phyloP scores from a whole-genome alignment of 306 rosid species.

The Vigna radiata region DNA sequence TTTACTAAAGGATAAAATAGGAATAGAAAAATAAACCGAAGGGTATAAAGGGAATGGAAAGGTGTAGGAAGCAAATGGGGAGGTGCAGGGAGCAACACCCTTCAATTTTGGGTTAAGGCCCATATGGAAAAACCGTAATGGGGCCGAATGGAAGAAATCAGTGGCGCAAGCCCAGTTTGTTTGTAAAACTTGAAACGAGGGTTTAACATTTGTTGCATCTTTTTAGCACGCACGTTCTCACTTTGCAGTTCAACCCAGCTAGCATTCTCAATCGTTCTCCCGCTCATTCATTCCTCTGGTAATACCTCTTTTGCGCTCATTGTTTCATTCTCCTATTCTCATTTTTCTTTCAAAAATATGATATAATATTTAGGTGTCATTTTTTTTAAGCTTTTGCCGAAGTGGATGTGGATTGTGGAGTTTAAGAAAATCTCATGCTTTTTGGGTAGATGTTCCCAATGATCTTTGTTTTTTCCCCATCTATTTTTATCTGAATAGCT shows the following conservation, averaged over 20 bases:
- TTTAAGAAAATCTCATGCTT: background rate
- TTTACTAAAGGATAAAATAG: too few species aligned
- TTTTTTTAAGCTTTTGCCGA: background rate
- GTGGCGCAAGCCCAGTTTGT: background rate
- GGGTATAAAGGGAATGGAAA: too few species aligned
- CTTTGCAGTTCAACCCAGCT: conserved; percentile 3
- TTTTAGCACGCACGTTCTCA: background rate
- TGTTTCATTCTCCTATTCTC: background rate
- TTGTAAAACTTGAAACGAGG: conserved; percentile 32
- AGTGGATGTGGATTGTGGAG: background rate
- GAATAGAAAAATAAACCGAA: too few species aligned
- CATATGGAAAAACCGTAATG: too few species aligned
- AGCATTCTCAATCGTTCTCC: conserved; percentile 3
- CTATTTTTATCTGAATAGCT: background rate
- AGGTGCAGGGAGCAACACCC: too few species aligned
- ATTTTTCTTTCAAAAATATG: background rate
- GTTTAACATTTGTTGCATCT: conserved; percentile 41
- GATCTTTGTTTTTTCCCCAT: background rate
- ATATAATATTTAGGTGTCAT: background rate
- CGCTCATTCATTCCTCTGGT: conserved; percentile 36
- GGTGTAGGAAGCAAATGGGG: too few species aligned
- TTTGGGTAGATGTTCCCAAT: background rate
- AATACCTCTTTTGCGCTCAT: conserved; percentile 8
- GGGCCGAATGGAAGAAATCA: too few species aligned
- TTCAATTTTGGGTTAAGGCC: too few species aligned